Evolutionary conservation across 2,329 filamentous ascomycete genomes (phyloP).

Genomic region (Stagonosporopsis cucurbitacearum): DNA sequence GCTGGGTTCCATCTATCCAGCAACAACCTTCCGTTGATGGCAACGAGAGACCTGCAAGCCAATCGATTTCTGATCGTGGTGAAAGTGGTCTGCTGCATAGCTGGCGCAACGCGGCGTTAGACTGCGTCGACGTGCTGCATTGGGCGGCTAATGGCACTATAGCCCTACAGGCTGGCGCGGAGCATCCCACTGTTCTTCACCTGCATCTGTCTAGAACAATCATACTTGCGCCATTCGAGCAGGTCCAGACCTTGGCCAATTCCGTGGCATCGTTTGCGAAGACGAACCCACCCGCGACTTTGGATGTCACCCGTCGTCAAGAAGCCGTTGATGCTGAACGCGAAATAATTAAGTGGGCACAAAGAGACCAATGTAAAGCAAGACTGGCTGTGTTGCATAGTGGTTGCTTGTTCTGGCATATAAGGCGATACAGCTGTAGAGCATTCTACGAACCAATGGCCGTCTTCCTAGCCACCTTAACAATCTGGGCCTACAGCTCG

Average conservation of each 20-base stretch:
- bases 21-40: neutral
- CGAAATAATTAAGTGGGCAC: constrained; percentile 58
- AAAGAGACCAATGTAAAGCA: constrained; percentile 61
- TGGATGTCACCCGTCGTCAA: neutral
- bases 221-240: constrained; percentile 57
- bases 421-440: constrained; percentile 57
- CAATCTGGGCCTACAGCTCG: constrained; percentile 56
- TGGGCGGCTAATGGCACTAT: constrained; percentile 63
- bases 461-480: constrained; percentile 55
- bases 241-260: constrained; percentile 53
- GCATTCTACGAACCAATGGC: constrained; percentile 58
- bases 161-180: constrained; percentile 57
- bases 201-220: constrained; percentile 62
- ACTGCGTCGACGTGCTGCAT: constrained; percentile 62
- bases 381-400: constrained; percentile 61
- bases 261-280: constrained; percentile 21
- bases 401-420: constrained; percentile 60
- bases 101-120: constrained; percentile 56
- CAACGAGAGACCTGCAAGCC: constrained; percentile 54
- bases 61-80: constrained; percentile 45
- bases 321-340: constrained; percentile 23
- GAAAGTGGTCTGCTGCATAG: constrained; percentile 41
- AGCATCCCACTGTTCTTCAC: constrained; percentile 63
- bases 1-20: constrained; percentile 52
- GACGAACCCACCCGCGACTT: neutral